Evolutionary conservation across 169 alveolate genomes (phyloP).

Genomic region (Plasmodium coatneyi): DNA sequence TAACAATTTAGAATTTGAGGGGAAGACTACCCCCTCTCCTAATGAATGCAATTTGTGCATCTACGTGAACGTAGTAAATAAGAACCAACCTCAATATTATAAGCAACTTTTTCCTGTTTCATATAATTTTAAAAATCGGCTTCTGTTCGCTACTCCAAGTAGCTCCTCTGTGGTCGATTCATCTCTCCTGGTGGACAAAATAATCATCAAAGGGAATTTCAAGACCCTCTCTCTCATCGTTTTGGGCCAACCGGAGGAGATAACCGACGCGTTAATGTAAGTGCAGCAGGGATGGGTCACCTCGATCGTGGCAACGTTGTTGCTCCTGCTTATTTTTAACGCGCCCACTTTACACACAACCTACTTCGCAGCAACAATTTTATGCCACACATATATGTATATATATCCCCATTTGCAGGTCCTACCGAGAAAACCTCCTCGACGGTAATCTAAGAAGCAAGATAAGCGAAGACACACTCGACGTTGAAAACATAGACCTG

Average conservation of each 20-base stretch:
- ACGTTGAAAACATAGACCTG: slow-evolving; percentile 58
- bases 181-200: slow-evolving; percentile 36
- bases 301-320: too few relatives aligned
- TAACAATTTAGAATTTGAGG: slow-evolving; percentile 64
- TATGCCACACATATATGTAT: neutral
- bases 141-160: slow-evolving; percentile 23
- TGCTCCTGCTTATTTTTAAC: too few relatives aligned
- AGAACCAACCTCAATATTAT: slow-evolving; percentile 25
- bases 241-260: slow-evolving; percentile 49
- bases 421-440: slow-evolving; percentile 26
- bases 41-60: slow-evolving; percentile 54
- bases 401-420: neutral
- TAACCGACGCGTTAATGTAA: slow-evolving; percentile 38
- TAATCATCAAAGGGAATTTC: slow-evolving; percentile 60
- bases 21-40: slow-evolving; percentile 53
- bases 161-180: slow-evolving; percentile 22
- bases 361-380: neutral
- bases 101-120: slow-evolving; percentile 36
- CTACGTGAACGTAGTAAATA: slow-evolving; percentile 56
- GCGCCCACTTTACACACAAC: neutral
- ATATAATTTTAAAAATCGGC: slow-evolving; percentile 62
- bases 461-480: slow-evolving; percentile 27
- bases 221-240: slow-evolving; percentile 43
- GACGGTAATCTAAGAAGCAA: slow-evolving; percentile 48
- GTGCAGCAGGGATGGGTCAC: neutral